phyloP scores from a whole-genome alignment of 2,329 filamentous ascomycete genomes.

The Alternaria solani region DNA sequence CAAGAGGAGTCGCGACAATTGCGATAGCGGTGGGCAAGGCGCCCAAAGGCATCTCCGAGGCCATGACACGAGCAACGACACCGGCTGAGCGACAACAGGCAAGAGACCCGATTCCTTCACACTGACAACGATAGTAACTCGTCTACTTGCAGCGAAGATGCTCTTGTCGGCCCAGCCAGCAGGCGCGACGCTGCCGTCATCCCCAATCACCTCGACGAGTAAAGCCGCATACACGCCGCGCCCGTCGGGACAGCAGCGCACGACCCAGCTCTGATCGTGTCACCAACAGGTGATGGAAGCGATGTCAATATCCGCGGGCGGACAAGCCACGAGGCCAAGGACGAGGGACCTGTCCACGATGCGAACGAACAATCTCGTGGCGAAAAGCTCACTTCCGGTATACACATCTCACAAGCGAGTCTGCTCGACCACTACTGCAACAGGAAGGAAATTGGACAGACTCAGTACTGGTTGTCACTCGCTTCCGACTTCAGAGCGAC shows the following conservation, averaged over 20 bases:
- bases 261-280: background rate
- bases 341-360: background rate
- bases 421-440: background rate
- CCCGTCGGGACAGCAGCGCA: background rate
- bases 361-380: background rate
- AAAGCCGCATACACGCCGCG: background rate
- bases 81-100: background rate
- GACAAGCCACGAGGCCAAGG: background rate
- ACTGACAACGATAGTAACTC: background rate
- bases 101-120: background rate
- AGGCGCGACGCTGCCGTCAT: background rate
- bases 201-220: background rate
- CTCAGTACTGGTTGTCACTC: background rate
- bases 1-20: background rate
- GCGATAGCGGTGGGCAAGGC: background rate
- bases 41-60: background rate
- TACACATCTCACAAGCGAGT: background rate
- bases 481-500: background rate
- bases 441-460: background rate
- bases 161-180: background rate
- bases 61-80: background rate
- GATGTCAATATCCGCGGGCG: background rate
- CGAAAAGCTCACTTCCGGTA: background rate
- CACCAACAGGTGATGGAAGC: background rate
- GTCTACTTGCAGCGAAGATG: background rate